Evolutionary conservation across 2,329 filamentous ascomycete genomes (phyloP).

Genomic region (Fusarium sp.): DNA sequence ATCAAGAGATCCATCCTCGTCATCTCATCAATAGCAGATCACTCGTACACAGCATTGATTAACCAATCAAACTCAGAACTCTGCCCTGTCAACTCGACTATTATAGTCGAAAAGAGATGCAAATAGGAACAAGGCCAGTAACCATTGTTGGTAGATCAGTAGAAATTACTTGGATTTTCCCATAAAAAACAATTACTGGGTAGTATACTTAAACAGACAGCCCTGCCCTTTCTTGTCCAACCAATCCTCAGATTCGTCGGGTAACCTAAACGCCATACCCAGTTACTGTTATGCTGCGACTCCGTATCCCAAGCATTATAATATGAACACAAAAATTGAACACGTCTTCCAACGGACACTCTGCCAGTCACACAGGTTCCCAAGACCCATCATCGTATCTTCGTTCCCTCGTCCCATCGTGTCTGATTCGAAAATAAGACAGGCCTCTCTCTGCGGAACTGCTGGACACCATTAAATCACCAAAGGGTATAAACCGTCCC

Average conservation of each 20-base stretch:
- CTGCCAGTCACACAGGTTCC: not conserved
- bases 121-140: not conserved
- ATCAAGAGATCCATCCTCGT: not conserved
- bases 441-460: conserved; percentile 25
- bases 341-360: not conserved
- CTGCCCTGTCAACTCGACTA: not conserved
- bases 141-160: not conserved
- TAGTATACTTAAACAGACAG: not conserved
- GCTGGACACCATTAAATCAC: conserved; percentile 37
- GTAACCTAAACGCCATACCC: conserved; percentile 1
- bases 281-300: conserved; percentile 2
- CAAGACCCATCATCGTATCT: conserved; percentile 44
- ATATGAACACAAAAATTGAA: conserved; percentile 23
- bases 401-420: conserved; percentile 50
- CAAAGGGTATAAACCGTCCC: conserved; percentile 40
- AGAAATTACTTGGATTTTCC: not conserved
- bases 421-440: conserved; percentile 38
- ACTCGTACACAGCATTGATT: not conserved
- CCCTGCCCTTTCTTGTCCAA: not conserved
- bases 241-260: conserved; percentile 4
- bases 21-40: not conserved
- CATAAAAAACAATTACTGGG: not conserved
- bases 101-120: not conserved
- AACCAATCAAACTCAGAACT: conserved; percentile 4
- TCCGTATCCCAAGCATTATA: conserved; percentile 10